A percentile compares a stretch with the other conserved stretches of the same genome.
Evolutionary conservation across 805 yeast species (phyloP).

Genomic region (Kuraishia hungarica): DNA sequence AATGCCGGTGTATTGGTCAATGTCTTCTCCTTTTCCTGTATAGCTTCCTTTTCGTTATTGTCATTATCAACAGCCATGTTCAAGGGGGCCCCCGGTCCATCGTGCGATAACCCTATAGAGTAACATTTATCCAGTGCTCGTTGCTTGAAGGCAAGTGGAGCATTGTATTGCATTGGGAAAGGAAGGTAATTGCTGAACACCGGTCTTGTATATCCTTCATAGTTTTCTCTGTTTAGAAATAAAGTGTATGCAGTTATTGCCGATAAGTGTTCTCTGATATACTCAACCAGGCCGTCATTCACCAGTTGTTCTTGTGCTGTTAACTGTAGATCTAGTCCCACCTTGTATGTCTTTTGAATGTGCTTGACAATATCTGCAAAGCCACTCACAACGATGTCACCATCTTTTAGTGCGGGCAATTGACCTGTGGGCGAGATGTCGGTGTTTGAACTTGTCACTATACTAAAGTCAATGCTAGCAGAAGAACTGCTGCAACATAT

Average conservation of each 20-base stretch:
- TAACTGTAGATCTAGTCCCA: conserved; percentile 7
- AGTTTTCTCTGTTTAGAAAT: conserved; percentile 48
- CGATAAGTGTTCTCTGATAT: conserved; percentile 30
- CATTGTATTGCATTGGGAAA: conserved; percentile 69
- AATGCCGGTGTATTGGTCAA: conserved; percentile 19
- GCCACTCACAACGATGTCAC: conserved; percentile 26
- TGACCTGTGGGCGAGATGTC: conserved; percentile 38
- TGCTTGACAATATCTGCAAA: conserved; percentile 28
- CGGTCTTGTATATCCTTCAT: conserved; percentile 50
- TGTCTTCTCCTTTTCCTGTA: conserved; percentile 16
- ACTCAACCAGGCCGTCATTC: conserved; percentile 35
- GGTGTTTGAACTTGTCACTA: conserved; percentile 52
- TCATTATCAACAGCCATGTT: background rate
- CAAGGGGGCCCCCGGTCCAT: conserved; percentile 8
- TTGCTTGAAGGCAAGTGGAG: conserved; percentile 40
- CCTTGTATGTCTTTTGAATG: conserved; percentile 10
- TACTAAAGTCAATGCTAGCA: conserved; percentile 16
- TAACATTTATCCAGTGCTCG: conserved; percentile 22
- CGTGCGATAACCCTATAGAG: conserved; percentile 18
- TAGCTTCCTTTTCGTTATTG: conserved; percentile 16
- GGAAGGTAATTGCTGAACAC: conserved; percentile 45
- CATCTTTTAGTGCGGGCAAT: conserved; percentile 36
- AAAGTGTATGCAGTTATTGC: conserved; percentile 48
- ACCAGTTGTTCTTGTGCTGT: conserved; percentile 24
- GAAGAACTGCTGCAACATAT: conserved; percentile 14